Percentiles rank a stretch among this genome's conserved stretches.
Evolutionary conservation across 345 rosid species (phyloP).

Genomic region (Pistacia vera): DNA sequence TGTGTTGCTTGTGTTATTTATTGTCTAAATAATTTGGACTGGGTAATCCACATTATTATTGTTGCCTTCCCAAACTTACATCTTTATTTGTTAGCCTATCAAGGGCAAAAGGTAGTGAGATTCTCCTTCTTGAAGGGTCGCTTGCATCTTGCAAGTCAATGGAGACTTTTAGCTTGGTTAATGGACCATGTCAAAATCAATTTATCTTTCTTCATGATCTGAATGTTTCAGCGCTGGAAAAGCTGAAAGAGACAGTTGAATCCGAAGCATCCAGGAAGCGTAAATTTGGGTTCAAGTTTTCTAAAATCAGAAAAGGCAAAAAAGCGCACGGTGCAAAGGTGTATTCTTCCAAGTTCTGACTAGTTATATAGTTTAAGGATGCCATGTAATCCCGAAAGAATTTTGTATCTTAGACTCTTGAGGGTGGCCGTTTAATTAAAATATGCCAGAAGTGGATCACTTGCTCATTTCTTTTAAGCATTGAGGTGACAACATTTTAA

Average conservation of each 20-base stretch:
- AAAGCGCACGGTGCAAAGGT: constrained; percentile 11
- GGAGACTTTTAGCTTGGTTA: neutral
- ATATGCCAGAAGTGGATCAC: too few relatives aligned
- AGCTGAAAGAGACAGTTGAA: constrained; percentile 67
- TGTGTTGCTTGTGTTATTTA: neutral
- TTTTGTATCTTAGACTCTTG: too few relatives aligned
- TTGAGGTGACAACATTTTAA: too few relatives aligned
- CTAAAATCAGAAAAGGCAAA: constrained; percentile 36
- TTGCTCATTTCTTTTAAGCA: too few relatives aligned
- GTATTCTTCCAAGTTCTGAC: neutral
- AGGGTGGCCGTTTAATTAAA: too few relatives aligned
- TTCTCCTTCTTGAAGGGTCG: neutral
- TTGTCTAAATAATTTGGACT: neutral
- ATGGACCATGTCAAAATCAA: neutral
- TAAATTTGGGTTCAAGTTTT: constrained; percentile 44
- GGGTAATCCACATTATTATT: neutral
- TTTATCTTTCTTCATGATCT: neutral
- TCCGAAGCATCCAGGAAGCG: constrained; percentile 65
- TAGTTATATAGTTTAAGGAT: too few relatives aligned
- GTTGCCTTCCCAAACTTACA: neutral
- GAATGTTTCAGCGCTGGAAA: constrained; percentile 25
- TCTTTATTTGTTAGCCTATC: neutral
- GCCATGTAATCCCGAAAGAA: too few relatives aligned
- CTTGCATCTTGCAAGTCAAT: neutral
- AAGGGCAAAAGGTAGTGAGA: neutral